These are phyloP conservation scores for Rosa hybrid DNA, from an alignment of 331 rosid genomes.

Conservation along the genomic window DNA sequence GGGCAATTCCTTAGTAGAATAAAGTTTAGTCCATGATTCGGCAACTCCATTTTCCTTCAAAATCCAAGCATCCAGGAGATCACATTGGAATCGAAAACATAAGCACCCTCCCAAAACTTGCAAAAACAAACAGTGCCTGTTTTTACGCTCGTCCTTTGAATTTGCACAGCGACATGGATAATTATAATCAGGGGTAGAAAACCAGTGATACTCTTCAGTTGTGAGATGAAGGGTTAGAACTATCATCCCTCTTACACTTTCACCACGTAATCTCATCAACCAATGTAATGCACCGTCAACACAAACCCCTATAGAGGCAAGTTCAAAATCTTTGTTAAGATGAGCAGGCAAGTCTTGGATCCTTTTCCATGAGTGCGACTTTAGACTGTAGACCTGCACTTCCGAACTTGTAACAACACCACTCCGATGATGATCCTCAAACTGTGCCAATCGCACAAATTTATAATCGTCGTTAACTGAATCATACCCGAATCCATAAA, in stretches of 20 bases:
- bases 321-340: background rate
- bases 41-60: background rate
- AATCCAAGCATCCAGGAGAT: background rate
- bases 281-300: background rate
- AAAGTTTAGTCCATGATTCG: background rate
- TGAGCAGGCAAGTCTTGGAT: background rate
- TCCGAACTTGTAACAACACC: background rate
- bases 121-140: background rate
- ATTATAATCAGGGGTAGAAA: background rate
- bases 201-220: background rate
- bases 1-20: background rate
- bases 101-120: background rate
- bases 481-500: background rate
- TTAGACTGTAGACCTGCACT: background rate
- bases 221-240: background rate
- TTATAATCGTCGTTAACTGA: background rate
- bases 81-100: background rate
- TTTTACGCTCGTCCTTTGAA: too few relatives aligned
- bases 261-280: background rate
- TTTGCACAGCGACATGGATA: background rate
- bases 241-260: background rate
- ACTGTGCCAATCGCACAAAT: background rate
- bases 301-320: background rate
- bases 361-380: background rate
- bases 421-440: background rate